Evolutionary conservation across 2,329 filamentous ascomycete genomes (phyloP).

Genomic region (Nothophaeocryptopus gaeumannii): DNA sequence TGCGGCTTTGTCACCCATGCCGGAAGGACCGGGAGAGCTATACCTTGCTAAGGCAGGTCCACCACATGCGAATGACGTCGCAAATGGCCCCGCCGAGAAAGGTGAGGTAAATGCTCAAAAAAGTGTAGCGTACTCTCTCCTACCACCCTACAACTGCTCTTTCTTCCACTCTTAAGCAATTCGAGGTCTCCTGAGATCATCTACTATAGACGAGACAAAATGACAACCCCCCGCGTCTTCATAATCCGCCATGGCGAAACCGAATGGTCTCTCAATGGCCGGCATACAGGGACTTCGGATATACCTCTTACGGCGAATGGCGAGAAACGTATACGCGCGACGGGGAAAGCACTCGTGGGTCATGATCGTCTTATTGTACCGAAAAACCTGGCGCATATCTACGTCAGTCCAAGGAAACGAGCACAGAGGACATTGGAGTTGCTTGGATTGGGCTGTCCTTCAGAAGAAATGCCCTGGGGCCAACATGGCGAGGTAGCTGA

Average conservation of each 20-base stretch:
- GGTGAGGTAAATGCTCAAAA: neutral
- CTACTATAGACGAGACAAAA: constrained; percentile 8
- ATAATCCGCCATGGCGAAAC: constrained; percentile 83
- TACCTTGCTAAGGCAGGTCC: neutral
- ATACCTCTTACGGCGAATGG: constrained; percentile 81
- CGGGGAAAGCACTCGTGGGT: constrained; percentile 79
- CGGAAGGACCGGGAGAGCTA: neutral
- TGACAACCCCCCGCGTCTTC: constrained; percentile 51
- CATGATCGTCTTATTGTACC: constrained; percentile 82
- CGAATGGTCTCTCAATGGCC: constrained; percentile 83
- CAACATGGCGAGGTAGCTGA: constrained; percentile 28
- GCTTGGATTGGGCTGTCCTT: constrained; percentile 67
- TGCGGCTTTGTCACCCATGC: neutral
- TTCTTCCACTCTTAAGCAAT: no score
- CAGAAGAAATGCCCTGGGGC: constrained; percentile 63
- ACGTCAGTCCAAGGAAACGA: constrained; percentile 80
- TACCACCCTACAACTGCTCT: no score
- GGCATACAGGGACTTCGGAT: constrained; percentile 79
- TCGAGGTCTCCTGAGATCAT: neutral
- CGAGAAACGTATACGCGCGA: constrained; percentile 54
- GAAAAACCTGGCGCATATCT: constrained; percentile 79
- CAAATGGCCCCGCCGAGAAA: neutral
- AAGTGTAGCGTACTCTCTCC: no score
- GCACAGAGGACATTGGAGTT: constrained; percentile 90
- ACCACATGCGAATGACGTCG: neutral